Evolutionary conservation across 129 eudicot genomes (phyloP).

Genomic region (Calendula officinalis): DNA sequence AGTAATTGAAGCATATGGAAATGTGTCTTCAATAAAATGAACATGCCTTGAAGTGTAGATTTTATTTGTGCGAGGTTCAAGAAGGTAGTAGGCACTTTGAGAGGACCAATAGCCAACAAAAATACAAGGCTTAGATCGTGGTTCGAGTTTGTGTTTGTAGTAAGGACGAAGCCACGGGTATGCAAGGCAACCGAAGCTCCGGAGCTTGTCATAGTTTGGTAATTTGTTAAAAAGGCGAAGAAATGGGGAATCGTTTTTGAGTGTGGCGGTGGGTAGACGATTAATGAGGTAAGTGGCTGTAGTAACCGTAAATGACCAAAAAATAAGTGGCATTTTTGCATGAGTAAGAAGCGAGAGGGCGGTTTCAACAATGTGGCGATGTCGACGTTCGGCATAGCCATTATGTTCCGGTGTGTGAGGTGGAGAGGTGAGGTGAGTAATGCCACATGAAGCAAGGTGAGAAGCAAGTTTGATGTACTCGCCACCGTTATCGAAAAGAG

Average conservation of each 20-base stretch:
- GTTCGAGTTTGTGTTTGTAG: not conserved
- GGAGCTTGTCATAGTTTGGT: too few species aligned
- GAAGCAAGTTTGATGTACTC: too few species aligned
- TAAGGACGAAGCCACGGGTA: not conserved
- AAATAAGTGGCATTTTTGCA: not conserved
- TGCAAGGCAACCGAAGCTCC: too few species aligned
- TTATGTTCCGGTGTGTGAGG: not conserved
- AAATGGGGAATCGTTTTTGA: not conserved
- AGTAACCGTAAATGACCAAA: not conserved
- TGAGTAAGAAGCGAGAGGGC: not conserved
- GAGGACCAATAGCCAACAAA: too few species aligned
- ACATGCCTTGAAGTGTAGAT: not conserved
- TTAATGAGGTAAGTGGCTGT: not conserved
- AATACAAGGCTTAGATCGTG: not conserved
- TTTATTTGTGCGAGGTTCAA: not conserved
- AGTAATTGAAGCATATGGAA: not conserved
- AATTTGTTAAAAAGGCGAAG: not conserved
- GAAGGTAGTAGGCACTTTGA: not conserved
- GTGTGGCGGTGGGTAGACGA: not conserved
- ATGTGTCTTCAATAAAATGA: not conserved
- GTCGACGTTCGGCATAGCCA: not conserved
- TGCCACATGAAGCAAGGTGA: not conserved
- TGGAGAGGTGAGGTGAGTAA: not conserved
- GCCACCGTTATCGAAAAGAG: too few species aligned
- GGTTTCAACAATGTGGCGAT: too few species aligned